Evolutionary conservation across 306 rosid species (phyloP).

Genomic region (Cucumis melo): DNA sequence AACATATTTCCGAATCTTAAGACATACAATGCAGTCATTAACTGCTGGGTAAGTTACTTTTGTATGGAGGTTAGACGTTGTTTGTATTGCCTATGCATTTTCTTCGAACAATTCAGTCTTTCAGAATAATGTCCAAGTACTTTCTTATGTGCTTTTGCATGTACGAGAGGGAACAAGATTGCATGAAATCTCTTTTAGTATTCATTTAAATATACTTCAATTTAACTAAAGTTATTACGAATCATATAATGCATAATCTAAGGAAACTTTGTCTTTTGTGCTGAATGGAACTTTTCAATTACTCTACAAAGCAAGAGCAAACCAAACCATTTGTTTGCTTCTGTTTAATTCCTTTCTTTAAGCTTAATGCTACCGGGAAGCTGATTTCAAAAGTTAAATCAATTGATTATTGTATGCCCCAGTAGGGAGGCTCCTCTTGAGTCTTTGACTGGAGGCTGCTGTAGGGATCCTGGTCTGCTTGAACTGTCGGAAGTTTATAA

Average conservation of each 20-base stretch:
- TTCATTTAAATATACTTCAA: neutral
- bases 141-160: neutral
- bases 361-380: no score
- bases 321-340: neutral
- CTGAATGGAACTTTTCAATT: neutral
- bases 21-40: conserved; percentile 53
- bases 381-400: neutral
- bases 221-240: neutral
- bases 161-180: neutral
- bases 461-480: neutral
- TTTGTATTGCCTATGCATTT: neutral
- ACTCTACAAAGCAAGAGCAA: neutral
- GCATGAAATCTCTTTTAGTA: neutral
- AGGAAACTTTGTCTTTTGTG: neutral
- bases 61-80: neutral
- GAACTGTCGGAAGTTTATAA: neutral
- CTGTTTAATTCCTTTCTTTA: neutral
- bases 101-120: neutral
- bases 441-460: neutral
- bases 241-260: neutral
- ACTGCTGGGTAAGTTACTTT: conserved; percentile 33
- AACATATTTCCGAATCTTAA: conserved; percentile 81
- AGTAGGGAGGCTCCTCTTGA: neutral
- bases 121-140: neutral
- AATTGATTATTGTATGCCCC: neutral